Evolutionary conservation across 805 yeast genomes (phyloP), one percentile per base, ranked within the genome.

Genomic region (Scheffersomyces lignosus): DNA sequence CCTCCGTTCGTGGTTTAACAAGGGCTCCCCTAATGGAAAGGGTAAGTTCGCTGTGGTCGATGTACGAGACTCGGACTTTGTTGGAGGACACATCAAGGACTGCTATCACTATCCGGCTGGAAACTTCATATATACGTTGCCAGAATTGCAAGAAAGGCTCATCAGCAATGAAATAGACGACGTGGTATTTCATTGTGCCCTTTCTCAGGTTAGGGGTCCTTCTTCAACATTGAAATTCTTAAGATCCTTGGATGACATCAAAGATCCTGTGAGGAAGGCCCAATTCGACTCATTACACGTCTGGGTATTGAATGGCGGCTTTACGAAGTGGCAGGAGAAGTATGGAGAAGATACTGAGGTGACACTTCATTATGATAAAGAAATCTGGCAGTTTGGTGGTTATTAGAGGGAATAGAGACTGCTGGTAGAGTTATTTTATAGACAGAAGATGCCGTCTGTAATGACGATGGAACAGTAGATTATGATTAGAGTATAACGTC

Each of bases 131-230:
- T 47, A 56, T 30, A 62, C 60, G 15, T 49, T 71, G 18, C 69
- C 68, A 2, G 66, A 63, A 5, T 66, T 75, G 27, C 48, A 62
- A 15, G 47, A 53, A n/a, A 45, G 60, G 28, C 54, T 73, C 9
- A 30, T 46, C 14, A 58, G 57, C 23, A 53, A 60, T 8, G 56
- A 58, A 3, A 53, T 60, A 5, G 64, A 70, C 29, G 79, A 75
- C 36, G 77, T 88, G 0, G 83, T 93, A 0, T 93, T 91, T 64
- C 96, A 93, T 58, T 91, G 99, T 60, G 89, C 90, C 18, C 70
- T 86, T 20, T 83, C 95, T 3, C 98, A 93, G 60, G 95, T 83
- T 41, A 69, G 99, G 35, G 98, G 98, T 0, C 98, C 98, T 0
- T 69, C 86, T 3, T 77, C 96, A 3, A 89, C 97, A 0, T 63